Base-by-base conservation (phyloP, 345 rosid genomes). In the Noccaea caerulescens region DNA sequence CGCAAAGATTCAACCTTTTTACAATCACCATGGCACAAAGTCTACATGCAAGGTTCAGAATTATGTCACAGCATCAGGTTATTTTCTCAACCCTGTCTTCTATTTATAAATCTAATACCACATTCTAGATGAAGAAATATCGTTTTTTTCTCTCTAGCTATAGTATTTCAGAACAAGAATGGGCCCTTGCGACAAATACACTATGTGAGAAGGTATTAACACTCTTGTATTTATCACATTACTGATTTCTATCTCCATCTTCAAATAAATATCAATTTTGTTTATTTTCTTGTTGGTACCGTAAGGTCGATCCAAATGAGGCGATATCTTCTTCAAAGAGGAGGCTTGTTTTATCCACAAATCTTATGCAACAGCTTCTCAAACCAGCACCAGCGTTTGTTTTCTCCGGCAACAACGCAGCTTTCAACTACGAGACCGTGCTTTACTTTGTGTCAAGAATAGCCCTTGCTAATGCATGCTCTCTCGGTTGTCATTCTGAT, bases 341-440 rank as follows among this genome's bases (percentile, higher is more conserved):
- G 77, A 86, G 97, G 78, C 83, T 90, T 62, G 55, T 85, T 63
- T 69, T 82, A 77, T 84, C 97, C 5, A 80, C 87, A 34, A 87
- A 82, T 66, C 90, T 90, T 73, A 86, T 88, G 88, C 97, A 90
- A 81, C 85, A 83, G 30, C 76, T 90, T 56, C 71, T 84, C 76
- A 66, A 38, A 52, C 84, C 93, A 63, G 84, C 88, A 52, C 76
- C 80, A 10, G 5, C 18, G 2, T 72, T 73, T 36, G 72, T 86
- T 80, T 80, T 93, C 54, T 71, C 72, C 23, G 68, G 76, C 52
- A 84, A 85, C 68, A 83, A 82, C 41, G 36, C 65, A 27, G 43
- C 80, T 56, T 49, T 25, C 14, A 76, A 82, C 59, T 80, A 68
- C 34, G 89, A 90, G 63, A 84, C 51, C 25, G 69, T 84, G 59